Evolutionary conservation across 2,329 filamentous ascomycete species (phyloP).

Genomic region (Diaporthe citriasiana): DNA sequence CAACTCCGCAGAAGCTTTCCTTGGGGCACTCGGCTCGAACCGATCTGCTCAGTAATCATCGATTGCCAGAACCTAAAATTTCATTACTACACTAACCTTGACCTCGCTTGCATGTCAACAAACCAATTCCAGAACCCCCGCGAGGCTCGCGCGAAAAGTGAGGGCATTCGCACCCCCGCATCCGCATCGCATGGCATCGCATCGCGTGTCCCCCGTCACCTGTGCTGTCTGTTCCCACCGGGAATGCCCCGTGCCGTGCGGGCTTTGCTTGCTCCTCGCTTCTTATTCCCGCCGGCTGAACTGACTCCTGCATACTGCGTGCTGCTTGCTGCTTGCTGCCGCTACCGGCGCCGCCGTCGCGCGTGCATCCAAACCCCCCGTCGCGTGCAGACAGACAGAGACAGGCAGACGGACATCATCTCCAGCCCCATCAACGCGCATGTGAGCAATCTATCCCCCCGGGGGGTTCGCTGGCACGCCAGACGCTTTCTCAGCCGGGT

Average conservation of each 20-base stretch:
- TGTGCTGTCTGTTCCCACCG: not conserved
- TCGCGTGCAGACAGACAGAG: no score
- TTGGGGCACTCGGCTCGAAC: not conserved
- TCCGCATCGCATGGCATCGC: not conserved
- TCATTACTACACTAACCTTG: not conserved
- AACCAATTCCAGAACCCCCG: not conserved
- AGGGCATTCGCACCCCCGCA: constrained; percentile 4
- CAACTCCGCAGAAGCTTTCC: not conserved
- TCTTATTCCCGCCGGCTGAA: no score
- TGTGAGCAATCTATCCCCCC: not conserved
- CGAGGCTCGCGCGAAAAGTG: not conserved
- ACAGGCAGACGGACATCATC: not conserved
- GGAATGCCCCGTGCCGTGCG: not conserved
- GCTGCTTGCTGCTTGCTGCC: not conserved
- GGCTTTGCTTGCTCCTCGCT: no score
- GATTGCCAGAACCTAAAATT: not conserved
- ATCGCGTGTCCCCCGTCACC: not conserved
- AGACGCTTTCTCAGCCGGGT: not conserved
- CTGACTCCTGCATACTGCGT: not conserved
- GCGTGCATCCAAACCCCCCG: no score
- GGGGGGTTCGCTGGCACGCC: not conserved
- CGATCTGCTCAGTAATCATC: not conserved
- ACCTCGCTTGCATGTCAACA: not conserved
- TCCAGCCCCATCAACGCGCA: constrained; percentile 5
- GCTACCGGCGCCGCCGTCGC: no score